Base-by-base conservation (phyloP, 805 yeast genomes). In the Schwanniomyces occidentalis region DNA sequence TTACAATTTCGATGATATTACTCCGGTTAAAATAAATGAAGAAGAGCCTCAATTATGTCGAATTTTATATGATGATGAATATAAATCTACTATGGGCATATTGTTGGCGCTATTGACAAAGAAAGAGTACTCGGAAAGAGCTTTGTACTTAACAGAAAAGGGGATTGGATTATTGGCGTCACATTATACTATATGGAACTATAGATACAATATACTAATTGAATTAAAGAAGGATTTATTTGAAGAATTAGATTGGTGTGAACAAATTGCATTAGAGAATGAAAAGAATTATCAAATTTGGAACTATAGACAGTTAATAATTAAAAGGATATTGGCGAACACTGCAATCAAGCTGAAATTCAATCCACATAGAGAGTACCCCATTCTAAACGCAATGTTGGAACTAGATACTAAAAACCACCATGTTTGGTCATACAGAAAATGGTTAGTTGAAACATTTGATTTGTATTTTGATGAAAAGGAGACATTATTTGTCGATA, bases 211-310 rank as follows among this genome's bases (percentile, higher is more conserved):
- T 26, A 80, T 80, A 16, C 49, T 83, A 16, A 48, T 52, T 16
- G 45, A 60, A 19, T 42, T 81, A 19, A 31, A 57, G 4, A 54
- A 57, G 16, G 67, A 62, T 24, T 49, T 77, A 18, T 48, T 63
- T 9, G 61, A 67, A 10, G 95, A 91, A 51, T 65, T 88, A 24
- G 76, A 76, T 24, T 88, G 96, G 96, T 72, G 88, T 43, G 93
- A 86, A 49, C 69, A 69, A 21, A 63, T 86, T 22, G 90, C 95
- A 0, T 52, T 84, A 31, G 80, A 74, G 8, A 83, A 85, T 56
- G 84, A 90, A 25, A 93, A 93, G 58, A 91, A 90, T 65, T 93
- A 93, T 61, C 99, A 93, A 58, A 83, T 91, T n/a, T 93, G 98
- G 97, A 86, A 90, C 49, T 90, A 91, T 53, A 75, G 97, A 37